phyloP scores from a whole-genome alignment of 2,329 filamentous ascomycete genomes.

The Mycocentrospora acerina region DNA sequence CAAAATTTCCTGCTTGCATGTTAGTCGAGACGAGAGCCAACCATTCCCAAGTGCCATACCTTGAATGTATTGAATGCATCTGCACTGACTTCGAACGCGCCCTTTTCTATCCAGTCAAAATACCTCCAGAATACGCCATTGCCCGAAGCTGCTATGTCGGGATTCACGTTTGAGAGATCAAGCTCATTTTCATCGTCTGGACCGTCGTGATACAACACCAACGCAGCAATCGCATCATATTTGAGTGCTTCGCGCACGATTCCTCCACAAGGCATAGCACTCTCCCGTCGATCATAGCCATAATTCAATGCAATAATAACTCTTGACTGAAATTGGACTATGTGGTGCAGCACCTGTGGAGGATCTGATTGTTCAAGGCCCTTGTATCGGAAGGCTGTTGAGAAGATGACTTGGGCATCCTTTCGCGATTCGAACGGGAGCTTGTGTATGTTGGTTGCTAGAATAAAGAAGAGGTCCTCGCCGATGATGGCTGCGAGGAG shows the following conservation, averaged over 20 bases:
- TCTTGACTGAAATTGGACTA: conserved; percentile 82
- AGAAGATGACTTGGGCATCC: conserved; percentile 94
- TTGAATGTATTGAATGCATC: conserved; percentile 98
- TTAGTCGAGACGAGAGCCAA: conserved; percentile 11
- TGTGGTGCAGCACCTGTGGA: conserved; percentile 83
- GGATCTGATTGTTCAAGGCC: conserved; percentile 67
- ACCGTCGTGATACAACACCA: conserved; percentile 91
- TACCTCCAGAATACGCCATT: conserved; percentile 94
- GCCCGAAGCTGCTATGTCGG: conserved; percentile 72
- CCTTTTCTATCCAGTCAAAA: conserved; percentile 96
- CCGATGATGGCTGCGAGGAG: conserved; percentile 82
- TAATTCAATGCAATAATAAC: conserved; percentile 85
- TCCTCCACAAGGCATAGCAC: conserved; percentile 85
- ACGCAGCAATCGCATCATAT: conserved; percentile 84
- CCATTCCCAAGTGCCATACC: conserved; percentile 50
- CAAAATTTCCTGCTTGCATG: conserved; percentile 71
- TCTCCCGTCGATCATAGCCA: conserved; percentile 87
- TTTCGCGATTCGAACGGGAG: conserved; percentile 96
- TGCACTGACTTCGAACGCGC: conserved; percentile 93
- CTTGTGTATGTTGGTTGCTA: conserved; percentile 78
- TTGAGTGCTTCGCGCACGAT: conserved; percentile 88
- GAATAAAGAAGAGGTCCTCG: conserved; percentile 82
- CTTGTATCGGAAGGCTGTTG: conserved; percentile 89
- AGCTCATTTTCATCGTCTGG: conserved; percentile 70
- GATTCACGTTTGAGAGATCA: conserved; percentile 75